Evolutionary conservation across 331 rosid genomes (phyloP), one percentile per base, ranked within the genome.

Genomic region (Rhamnella rubrinervis): DNA sequence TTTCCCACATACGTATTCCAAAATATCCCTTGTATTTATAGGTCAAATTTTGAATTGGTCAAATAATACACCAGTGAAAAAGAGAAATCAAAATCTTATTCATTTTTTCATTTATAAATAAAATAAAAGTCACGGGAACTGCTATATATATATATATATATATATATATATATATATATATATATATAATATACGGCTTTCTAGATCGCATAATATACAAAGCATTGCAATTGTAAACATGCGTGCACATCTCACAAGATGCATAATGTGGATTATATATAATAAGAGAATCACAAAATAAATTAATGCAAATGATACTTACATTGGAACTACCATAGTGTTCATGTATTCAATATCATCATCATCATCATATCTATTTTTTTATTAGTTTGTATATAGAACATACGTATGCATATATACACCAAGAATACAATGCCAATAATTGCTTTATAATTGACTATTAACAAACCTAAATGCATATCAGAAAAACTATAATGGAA

Each of bases 271-370:
- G 20, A 25, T 62, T 63, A 18, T 50, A 18, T 38, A 59, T 57
- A 41, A 47, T 3, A 65, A 64, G 21, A 19, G 46, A 63, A 66
- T 19, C 31, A 14, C 57, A 61, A 49, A 4, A 8, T 35, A 65
- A 58, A 66, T 55, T 51, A 63, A 66, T 51, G 38, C 19, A 31
- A 25, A 31, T 71, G 73, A 75, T 70, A 64, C 58, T 60, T 75
- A 73, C 82, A 68, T 78, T 72, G 78, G 68, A 78, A 78, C 81
- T 31, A 14, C 70, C 72, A 64, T 11, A n/a, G 15, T 10, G 11
- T 13, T 39, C 60, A 73, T 21, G 62, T 12, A 59, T 66, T 63
- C 21, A 19, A 44, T 65, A 14, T 17, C 55, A 17, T 69, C 41
- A 6, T 23, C 61, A 19, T 13, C 65, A 15, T 16, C 39, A 23